Evolutionary conservation across 192 early-diverging fungal genomes (phyloP).

Genomic region (Podila clonocystis): DNA sequence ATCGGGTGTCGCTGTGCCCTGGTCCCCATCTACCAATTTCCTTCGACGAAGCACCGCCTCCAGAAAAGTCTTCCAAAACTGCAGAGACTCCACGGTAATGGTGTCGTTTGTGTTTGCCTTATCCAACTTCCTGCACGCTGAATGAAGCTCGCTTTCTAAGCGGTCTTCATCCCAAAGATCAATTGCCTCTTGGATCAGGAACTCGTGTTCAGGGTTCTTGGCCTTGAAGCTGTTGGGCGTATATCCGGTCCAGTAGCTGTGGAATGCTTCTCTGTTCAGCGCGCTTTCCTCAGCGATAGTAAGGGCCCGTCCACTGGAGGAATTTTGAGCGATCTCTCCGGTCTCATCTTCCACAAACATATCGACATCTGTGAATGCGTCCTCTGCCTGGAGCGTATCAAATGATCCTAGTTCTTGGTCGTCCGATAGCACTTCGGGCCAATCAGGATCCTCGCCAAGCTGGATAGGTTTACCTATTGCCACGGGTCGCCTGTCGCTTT

Average conservation of each 20-base stretch:
- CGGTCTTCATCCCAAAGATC: conserved; percentile 39
- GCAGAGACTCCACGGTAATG: conserved; percentile 29
- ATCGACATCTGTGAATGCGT: conserved; percentile 19
- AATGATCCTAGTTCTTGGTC: conserved; percentile 31
- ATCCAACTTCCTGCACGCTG: conserved; percentile 50
- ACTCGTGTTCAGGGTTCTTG: conserved; percentile 49
- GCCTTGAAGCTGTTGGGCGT: conserved; percentile 31
- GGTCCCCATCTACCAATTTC: neutral
- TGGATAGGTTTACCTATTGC: neutral
- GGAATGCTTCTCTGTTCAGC: conserved; percentile 27
- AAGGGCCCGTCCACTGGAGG: conserved; percentile 13
- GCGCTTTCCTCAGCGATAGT: conserved; percentile 14
- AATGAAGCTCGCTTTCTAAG: conserved; percentile 30
- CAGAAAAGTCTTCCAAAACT: conserved; percentile 55
- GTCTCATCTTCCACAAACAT: conserved; percentile 36
- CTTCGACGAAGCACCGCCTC: conserved; percentile 27
- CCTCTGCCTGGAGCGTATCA: conserved; percentile 9
- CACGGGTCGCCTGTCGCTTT: neutral
- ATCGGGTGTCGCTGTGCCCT: neutral
- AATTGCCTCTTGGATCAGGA: conserved; percentile 48
- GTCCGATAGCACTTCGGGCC: conserved; percentile 21
- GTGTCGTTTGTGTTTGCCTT: conserved; percentile 56
- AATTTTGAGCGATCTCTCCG: conserved; percentile 16
- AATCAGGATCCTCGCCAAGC: conserved; percentile 2
- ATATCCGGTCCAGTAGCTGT: conserved; percentile 47